Evolutionary conservation across 2,329 filamentous ascomycete genomes (phyloP).

Genomic region (Colletotrichum sp.): DNA sequence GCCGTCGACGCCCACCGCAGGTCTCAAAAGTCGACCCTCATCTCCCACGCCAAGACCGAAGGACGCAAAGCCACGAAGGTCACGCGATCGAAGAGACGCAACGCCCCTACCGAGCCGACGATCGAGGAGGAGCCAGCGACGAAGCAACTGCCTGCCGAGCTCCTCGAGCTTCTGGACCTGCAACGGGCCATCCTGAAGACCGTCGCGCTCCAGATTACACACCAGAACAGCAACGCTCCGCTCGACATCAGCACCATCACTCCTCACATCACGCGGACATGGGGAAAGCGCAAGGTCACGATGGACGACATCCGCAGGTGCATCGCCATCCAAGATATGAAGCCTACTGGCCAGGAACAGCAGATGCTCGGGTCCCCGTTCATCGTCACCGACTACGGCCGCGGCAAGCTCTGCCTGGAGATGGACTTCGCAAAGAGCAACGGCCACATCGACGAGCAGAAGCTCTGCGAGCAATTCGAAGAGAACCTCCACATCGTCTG

Average conservation of each 20-base stretch:
- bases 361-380: slow-evolving; percentile 38
- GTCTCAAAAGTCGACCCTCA: slow-evolving; percentile 31
- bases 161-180: slow-evolving; percentile 66
- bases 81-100: slow-evolving; percentile 18
- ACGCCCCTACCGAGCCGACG: background rate
- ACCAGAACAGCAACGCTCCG: slow-evolving; percentile 68
- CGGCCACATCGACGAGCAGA: slow-evolving; percentile 52
- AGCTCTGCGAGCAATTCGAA: slow-evolving; percentile 60
- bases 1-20: slow-evolving; percentile 18
- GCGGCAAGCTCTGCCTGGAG: slow-evolving; percentile 64
- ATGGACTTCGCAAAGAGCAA: slow-evolving; percentile 43
- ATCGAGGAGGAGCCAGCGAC: slow-evolving; percentile 33
- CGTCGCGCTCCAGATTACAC: slow-evolving; percentile 71
- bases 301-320: slow-evolving; percentile 70
- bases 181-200: slow-evolving; percentile 73
- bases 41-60: slow-evolving; percentile 31
- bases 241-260: slow-evolving; percentile 68
- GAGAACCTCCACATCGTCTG: slow-evolving; percentile 54
- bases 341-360: slow-evolving; percentile 31
- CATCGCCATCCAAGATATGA: slow-evolving; percentile 65
- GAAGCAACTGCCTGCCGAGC: slow-evolving; percentile 51
- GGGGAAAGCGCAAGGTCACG: slow-evolving; percentile 74
- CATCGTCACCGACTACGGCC: slow-evolving; percentile 57
- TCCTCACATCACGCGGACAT: slow-evolving; percentile 69
- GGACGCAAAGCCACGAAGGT: slow-evolving; percentile 28